These are phyloP conservation scores for Gymnopilus dilepis DNA, from an alignment of 768 basidiomycete species.

Conservation along the genomic window DNA sequence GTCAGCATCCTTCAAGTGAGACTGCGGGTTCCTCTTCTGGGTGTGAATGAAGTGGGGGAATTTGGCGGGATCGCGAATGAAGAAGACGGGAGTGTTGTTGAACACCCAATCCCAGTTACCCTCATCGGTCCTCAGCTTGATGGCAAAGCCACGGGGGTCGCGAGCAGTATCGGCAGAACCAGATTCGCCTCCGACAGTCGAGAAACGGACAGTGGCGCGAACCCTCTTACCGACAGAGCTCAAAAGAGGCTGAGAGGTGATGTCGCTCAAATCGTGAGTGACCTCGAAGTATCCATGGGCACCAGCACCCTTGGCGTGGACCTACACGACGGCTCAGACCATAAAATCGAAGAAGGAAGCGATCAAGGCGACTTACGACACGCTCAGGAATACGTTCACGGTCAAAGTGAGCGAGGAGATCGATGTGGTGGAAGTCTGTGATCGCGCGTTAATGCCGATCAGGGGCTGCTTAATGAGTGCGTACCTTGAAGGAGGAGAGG, in stretches of 20 bases:
- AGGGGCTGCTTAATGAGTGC: conserved; percentile 20
- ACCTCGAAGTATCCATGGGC: conserved; percentile 94
- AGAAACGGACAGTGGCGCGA: conserved; percentile 84
- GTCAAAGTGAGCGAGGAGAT: conserved; percentile 90
- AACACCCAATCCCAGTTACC: conserved; percentile 94
- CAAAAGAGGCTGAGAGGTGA: conserved; percentile 76
- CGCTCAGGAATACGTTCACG: conserved; percentile 97
- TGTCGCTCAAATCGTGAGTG: conserved; percentile 83
- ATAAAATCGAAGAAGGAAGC: conserved; percentile 16
- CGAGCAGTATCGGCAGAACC: conserved; percentile 93
- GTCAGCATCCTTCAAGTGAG: conserved; percentile 87
- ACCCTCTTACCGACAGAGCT: conserved; percentile 70
- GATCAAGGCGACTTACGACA: conserved; percentile 56
- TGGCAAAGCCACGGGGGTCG: conserved; percentile 92
- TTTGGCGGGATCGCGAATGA: conserved; percentile 85
- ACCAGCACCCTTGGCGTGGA: conserved; percentile 91
- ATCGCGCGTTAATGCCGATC: conserved; percentile 12
- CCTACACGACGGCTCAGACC: conserved; percentile 49
- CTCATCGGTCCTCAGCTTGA: conserved; percentile 88
- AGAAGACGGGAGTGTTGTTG: conserved; percentile 94
- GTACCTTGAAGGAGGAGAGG: conserved; percentile 89
- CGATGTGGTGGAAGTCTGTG: conserved; percentile 86
- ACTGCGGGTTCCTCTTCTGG: conserved; percentile 90
- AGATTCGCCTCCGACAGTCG: conserved; percentile 88
- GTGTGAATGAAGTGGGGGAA: conserved; percentile 97